phyloP scores from a whole-genome alignment of 78 protist genomes.

The Speleostelium caveatum region DNA sequence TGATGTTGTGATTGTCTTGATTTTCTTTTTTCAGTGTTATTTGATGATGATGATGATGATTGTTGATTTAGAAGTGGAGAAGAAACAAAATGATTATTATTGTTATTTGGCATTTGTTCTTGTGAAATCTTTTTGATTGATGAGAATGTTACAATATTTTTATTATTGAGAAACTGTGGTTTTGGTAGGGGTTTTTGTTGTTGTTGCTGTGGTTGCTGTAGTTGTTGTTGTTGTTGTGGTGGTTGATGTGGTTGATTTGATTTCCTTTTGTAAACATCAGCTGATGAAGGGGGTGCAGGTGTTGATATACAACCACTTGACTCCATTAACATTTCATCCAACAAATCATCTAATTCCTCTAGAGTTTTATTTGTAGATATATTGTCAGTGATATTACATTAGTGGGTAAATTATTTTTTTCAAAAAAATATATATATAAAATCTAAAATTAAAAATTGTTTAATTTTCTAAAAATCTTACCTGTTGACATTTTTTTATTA shows the following conservation, averaged over 20 bases:
- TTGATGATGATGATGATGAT: neutral
- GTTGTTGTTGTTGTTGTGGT: neutral
- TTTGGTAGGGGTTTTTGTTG: neutral
- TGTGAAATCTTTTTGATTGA: neutral
- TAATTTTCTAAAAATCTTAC: too few species aligned
- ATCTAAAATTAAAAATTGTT: too few species aligned
- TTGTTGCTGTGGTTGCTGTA: neutral
- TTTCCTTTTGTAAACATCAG: neutral
- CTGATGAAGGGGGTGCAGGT: neutral
- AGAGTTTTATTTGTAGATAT: too few species aligned
- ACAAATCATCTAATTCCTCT: conserved; percentile 25
- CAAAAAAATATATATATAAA: too few species aligned
- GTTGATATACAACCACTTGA: neutral
- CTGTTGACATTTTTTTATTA: too few species aligned
- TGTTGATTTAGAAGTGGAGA: neutral
- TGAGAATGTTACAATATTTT: too few species aligned
- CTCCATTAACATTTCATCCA: conserved; percentile 26
- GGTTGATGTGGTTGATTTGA: neutral
- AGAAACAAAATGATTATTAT: neutral
- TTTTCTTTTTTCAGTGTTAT: conserved; percentile 30
- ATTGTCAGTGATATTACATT: too few species aligned
- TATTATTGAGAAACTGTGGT: neutral
- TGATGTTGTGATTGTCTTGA: conserved; percentile 55
- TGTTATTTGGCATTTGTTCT: neutral
- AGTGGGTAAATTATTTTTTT: too few species aligned